These are phyloP conservation scores for Podaxis sp. DNA, from an alignment of 768 basidiomycete species.

Conservation along the genomic window DNA sequence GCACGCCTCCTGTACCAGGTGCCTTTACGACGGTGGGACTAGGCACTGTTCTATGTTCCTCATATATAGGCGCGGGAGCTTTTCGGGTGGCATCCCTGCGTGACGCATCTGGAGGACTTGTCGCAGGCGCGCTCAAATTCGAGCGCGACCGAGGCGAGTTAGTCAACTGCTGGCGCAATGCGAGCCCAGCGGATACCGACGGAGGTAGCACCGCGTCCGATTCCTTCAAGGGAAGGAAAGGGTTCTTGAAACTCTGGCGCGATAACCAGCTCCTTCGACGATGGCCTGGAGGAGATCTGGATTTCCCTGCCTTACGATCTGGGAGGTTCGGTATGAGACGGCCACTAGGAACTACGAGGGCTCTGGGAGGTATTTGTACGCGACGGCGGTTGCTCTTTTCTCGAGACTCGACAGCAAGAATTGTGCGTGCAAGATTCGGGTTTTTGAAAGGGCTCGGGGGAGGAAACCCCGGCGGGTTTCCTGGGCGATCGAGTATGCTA, in stretches of 20 bases:
- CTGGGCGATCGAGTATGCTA: slow-evolving; percentile 28
- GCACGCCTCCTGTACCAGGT: not conserved
- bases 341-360: slow-evolving; percentile 18
- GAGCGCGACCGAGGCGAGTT: not conserved
- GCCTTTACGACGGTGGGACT: not conserved
- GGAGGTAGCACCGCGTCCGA: slow-evolving; percentile 20
- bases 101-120: slow-evolving; percentile 1
- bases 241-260: slow-evolving; percentile 29
- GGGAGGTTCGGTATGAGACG: slow-evolving; percentile 20
- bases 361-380: slow-evolving; percentile 19
- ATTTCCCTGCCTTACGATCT: slow-evolving; percentile 21
- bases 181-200: slow-evolving; percentile 15
- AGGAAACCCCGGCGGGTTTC: slow-evolving; percentile 16
- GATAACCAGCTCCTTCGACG: slow-evolving; percentile 25
- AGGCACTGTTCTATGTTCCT: not conserved
- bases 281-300: slow-evolving; percentile 26
- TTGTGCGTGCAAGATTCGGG: slow-evolving; percentile 15
- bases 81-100: not conserved
- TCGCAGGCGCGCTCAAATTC: slow-evolving; percentile 19
- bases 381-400: not conserved
- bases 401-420: slow-evolving; percentile 12
- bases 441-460: slow-evolving; percentile 22
- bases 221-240: slow-evolving; percentile 33
- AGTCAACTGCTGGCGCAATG: slow-evolving; percentile 11
- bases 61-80: slow-evolving; percentile 2